Percentiles rank a stretch among this genome's conserved stretches.
These are phyloP conservation scores for Vigna trinervia DNA, from an alignment of 306 rosid species.

Conservation along the genomic window DNA sequence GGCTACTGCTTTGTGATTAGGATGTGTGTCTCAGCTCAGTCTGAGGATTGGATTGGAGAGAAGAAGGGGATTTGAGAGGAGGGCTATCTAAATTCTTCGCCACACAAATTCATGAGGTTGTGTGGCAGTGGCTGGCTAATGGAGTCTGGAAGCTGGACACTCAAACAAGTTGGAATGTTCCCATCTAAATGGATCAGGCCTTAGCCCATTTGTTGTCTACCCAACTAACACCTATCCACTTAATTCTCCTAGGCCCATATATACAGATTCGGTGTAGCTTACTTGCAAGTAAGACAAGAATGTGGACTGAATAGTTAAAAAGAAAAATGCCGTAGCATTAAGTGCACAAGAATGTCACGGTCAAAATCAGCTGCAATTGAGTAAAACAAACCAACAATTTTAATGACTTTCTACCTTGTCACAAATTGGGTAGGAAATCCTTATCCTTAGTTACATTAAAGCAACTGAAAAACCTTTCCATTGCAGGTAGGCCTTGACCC, in stretches of 20 bases:
- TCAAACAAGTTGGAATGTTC: background rate
- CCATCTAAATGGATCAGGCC: slow-evolving; percentile 18
- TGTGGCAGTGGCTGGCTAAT: background rate
- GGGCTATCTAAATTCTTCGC: slow-evolving; percentile 61
- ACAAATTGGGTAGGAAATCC: slow-evolving; percentile 4
- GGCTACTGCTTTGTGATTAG: slow-evolving; percentile 31
- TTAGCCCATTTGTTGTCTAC: background rate
- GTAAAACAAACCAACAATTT: background rate
- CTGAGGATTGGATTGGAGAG: slow-evolving; percentile 29
- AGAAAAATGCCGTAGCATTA: background rate
- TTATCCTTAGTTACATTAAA: background rate
- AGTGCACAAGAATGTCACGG: background rate
- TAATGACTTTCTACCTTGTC: background rate
- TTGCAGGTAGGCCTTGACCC: slow-evolving; percentile 7
- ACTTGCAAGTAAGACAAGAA: background rate
- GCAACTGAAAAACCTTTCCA: background rate
- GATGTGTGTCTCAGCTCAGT: background rate
- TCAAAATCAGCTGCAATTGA: background rate
- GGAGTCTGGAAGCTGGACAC: slow-evolving; percentile 10
- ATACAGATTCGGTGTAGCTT: background rate
- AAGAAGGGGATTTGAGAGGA: slow-evolving; percentile 38
- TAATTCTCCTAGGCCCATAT: slow-evolving; percentile 30
- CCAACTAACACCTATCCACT: background rate
- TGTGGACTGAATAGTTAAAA: background rate
- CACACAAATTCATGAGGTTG: slow-evolving; percentile 64